These are phyloP conservation scores for Stephanodiscus triporus DNA, from an alignment of 108 stramenopile species.

Conservation along the genomic window DNA sequence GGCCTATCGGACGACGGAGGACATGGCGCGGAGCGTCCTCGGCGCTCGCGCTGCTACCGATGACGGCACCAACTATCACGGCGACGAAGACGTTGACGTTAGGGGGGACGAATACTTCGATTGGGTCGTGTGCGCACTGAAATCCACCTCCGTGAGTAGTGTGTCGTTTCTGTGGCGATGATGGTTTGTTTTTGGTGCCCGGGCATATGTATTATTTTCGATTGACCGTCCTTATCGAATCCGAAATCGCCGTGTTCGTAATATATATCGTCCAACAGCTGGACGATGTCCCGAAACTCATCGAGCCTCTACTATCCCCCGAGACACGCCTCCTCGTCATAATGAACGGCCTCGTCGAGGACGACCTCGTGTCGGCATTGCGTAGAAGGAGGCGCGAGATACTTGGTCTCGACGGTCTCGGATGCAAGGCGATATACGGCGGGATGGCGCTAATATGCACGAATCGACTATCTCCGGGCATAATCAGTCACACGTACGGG, in stretches of 20 bases:
- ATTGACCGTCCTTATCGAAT: too few relatives aligned
- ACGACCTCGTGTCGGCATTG: constrained; percentile 62
- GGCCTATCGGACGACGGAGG: constrained; percentile 55
- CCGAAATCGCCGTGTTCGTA: background rate
- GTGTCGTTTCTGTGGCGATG: background rate
- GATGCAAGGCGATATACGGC: constrained; percentile 77
- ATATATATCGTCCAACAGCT: constrained; percentile 34
- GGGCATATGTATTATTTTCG: too few relatives aligned
- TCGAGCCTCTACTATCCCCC: constrained; percentile 61
- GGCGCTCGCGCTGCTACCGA: background rate
- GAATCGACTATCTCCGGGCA: constrained; percentile 69
- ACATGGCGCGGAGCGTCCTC: constrained; percentile 21
- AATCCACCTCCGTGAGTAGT: constrained; percentile 50
- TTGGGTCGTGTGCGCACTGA: constrained; percentile 82
- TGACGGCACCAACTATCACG: constrained; percentile 10
- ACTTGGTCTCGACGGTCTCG: constrained; percentile 34
- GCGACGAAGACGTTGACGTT: constrained; percentile 26
- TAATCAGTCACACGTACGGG: constrained; percentile 71
- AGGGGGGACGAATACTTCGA: constrained; percentile 49
- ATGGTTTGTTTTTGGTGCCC: too few relatives aligned
- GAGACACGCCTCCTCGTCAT: constrained; percentile 71
- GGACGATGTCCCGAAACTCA: constrained; percentile 59
- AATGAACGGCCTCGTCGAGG: constrained; percentile 89
- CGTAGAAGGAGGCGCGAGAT: constrained; percentile 9
- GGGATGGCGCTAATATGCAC: constrained; percentile 87